Base-by-base conservation (phyloP, 1,284 basidiomycete genomes). In the Leccinum griseonigrum region DNA sequence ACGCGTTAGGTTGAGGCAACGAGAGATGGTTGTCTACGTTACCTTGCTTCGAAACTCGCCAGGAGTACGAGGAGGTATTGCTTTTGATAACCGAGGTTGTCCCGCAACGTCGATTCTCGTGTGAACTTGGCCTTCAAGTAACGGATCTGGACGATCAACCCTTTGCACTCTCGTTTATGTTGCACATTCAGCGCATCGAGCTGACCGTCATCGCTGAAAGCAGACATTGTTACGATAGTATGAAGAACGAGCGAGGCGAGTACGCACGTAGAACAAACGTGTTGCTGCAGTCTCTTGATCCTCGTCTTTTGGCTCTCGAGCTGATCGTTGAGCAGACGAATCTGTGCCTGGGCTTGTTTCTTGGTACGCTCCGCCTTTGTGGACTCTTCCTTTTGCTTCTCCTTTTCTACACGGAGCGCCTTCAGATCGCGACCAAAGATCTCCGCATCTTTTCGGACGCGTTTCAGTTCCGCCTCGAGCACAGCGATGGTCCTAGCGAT, bases 61-160 rank as follows among this genome's bases (percentile, higher is more conserved):
- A 92, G 72, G 34, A 92, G 76, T 9, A 85, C 76, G 9, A 92
- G 76, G 28, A 92, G 76, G 71, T 96, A 97, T 57, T 84, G 79
- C 74, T 99, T 99, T 78, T 98, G 97, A 70, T 94, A 88, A 4
- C 83, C 80, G 53, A 98, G 78, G 67, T 90, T 89, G 60, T 81
- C 82, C n/a, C 96, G 85, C 77, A 97, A 85, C 1, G 84, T 82
- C 26, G 88, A 85, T 77, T 99, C 97, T 36, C 97, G 83, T 1
- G 85, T 90, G 75, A 91, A 96, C 72, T 94, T 94, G 54, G 91
- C 90, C 74, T 98, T 97, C 65, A 98, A 83, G 76, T 98, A 98
- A 55, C 84, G 85, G 65, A 98, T 95, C 73, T 97, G 91, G 3
- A 93, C 83, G 61, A 96, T 83, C 22, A 96, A 78, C 13, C 94